A percentile compares a stretch with the other conserved stretches of the same genome.
These are phyloP conservation scores for Debaryomyces tyrocola DNA, from an alignment of 805 yeast genomes.

Conservation along the genomic window DNA sequence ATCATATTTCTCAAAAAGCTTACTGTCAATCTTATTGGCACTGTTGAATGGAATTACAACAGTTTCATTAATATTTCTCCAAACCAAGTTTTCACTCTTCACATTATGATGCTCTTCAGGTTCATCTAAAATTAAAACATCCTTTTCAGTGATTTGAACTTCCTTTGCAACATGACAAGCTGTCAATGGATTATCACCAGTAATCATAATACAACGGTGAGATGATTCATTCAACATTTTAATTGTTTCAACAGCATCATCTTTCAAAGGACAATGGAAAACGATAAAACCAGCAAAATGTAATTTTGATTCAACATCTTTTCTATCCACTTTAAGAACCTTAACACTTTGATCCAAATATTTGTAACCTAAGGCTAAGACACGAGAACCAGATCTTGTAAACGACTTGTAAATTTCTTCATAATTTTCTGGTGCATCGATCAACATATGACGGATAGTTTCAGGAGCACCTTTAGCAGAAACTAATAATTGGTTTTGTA, in stretches of 20 bases:
- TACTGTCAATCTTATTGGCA: slow-evolving; percentile 52
- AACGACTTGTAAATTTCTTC: slow-evolving; percentile 85
- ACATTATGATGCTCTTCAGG: slow-evolving; percentile 67
- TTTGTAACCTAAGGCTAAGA: slow-evolving; percentile 85
- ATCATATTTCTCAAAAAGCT: slow-evolving; percentile 67
- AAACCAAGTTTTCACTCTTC: slow-evolving; percentile 58
- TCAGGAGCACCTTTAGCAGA: slow-evolving; percentile 99
- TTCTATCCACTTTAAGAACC: slow-evolving; percentile 62
- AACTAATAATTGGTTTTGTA: slow-evolving; percentile 55
- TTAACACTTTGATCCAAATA: slow-evolving; percentile 52
- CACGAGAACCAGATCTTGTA: slow-evolving; percentile 95
- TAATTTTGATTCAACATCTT: slow-evolving; percentile 71
- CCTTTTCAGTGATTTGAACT: slow-evolving; percentile 82
- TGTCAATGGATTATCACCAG: slow-evolving; percentile 98
- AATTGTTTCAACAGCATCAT: slow-evolving; percentile 87
- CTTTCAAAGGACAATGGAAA: slow-evolving; percentile 95
- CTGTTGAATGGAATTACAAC: slow-evolving; percentile 66
- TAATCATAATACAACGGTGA: slow-evolving; percentile 96
- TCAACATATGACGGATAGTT: slow-evolving; percentile 78
- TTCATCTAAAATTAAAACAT: slow-evolving; percentile 80
- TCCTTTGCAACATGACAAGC: slow-evolving; percentile 97
- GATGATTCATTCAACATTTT: slow-evolving; percentile 91
- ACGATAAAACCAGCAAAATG: slow-evolving; percentile 90
- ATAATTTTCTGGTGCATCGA: slow-evolving; percentile 69
- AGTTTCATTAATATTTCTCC: slow-evolving; percentile 85